A percentile compares a stretch with the other conserved stretches of the same genome.
These are phyloP conservation scores for Pichia sp. DNA, from an alignment of 1,139 yeast species.

Conservation along the genomic window DNA sequence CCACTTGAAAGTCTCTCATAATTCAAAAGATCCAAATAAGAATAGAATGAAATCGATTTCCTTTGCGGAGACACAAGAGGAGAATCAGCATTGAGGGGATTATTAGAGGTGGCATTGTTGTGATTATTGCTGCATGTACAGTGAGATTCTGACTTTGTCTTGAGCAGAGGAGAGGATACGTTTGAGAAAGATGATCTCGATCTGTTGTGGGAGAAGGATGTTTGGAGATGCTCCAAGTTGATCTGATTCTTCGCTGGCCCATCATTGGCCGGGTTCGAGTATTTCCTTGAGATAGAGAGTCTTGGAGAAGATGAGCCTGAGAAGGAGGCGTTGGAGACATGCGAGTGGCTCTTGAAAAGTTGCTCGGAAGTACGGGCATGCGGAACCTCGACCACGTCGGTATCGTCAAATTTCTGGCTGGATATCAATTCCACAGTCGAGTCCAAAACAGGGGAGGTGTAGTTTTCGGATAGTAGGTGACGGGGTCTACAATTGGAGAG, in stretches of 20 bases:
- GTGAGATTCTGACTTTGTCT: conserved; percentile 7
- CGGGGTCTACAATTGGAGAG: conserved; percentile 13
- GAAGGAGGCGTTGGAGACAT: background rate
- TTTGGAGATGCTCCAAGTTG: background rate
- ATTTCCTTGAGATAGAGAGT: conserved; percentile 9
- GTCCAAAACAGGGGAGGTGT: conserved; percentile 32
- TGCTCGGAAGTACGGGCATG: conserved; percentile 17
- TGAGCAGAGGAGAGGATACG: background rate
- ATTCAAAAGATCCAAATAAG: conserved; percentile 30
- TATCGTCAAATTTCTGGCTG: conserved; percentile 18
- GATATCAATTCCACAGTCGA: conserved; percentile 32
- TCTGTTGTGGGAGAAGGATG: background rate
- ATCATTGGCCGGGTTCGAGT: background rate
- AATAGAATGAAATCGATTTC: conserved; percentile 27
- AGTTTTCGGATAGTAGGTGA: conserved; percentile 29
- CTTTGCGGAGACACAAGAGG: conserved; percentile 9
- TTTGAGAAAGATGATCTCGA: background rate
- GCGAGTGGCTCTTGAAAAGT: conserved; percentile 8
- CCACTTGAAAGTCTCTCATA: conserved; percentile 21
- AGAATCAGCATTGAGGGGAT: background rate
- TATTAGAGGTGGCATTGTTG: background rate
- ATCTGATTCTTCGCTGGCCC: background rate
- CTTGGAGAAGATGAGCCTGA: conserved; percentile 12
- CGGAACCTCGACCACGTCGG: conserved; percentile 30
- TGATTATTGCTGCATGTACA: background rate